Percentiles rank a stretch among this genome's conserved stretches.
Evolutionary conservation across 805 yeast species (phyloP).

Genomic region (Nakazawaea ernobii): DNA sequence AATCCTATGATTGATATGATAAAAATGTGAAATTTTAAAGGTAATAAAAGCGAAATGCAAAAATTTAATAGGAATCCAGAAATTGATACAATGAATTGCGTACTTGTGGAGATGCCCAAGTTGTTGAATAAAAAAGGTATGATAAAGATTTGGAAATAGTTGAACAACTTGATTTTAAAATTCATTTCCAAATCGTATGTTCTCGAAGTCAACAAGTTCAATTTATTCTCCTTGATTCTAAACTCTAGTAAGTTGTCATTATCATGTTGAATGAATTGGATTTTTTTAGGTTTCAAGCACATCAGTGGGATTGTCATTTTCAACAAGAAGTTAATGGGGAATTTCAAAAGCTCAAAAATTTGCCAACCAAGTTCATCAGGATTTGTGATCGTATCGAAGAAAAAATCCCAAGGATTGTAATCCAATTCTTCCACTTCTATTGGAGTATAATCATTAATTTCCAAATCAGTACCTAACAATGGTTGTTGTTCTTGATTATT

Average conservation of each 20-base stretch:
- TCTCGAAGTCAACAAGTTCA: background rate
- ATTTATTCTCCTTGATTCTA: background rate
- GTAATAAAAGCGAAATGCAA: background rate
- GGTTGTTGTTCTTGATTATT: background rate
- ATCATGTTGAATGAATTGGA: slow-evolving; percentile 1
- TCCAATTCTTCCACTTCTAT: background rate
- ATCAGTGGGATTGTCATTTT: slow-evolving; percentile 6
- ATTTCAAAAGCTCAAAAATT: background rate
- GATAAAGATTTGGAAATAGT: slow-evolving; percentile 1
- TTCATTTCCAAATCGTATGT: background rate
- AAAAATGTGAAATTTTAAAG: background rate
- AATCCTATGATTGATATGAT: slow-evolving; percentile 24
- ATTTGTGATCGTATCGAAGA: background rate
- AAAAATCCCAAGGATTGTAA: background rate
- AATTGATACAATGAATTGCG: background rate
- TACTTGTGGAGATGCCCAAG: background rate
- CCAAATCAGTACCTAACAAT: background rate
- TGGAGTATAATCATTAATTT: background rate
- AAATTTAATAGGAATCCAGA: background rate
- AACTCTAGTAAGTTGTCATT: background rate
- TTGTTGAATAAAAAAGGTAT: slow-evolving; percentile 1
- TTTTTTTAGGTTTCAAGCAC: background rate
- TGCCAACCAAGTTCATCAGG: background rate
- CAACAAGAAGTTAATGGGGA: slow-evolving; percentile 3
- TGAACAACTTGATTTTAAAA: background rate